Percentiles rank a stretch among this genome's conserved stretches.
Conservation (phyloP, 345 rosid genomes). For the Punica granatum region DNA sequence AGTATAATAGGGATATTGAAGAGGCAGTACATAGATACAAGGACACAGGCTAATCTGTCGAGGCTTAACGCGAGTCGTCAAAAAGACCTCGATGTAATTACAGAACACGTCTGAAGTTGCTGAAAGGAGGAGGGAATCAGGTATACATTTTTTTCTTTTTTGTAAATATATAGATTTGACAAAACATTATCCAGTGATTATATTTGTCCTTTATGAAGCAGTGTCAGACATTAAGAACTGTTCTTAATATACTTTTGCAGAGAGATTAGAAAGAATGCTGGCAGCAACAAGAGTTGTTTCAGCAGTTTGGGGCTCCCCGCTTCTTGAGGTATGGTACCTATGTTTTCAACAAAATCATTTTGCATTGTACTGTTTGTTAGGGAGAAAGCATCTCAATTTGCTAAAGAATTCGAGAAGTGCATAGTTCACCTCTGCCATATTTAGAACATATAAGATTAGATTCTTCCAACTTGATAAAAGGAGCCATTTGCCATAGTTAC, state of each 20-base stretch:
- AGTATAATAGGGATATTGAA: constrained; percentile 32
- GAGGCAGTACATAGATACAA: constrained; percentile 53
- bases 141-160: constrained; percentile 7
- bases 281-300: constrained; percentile 13
- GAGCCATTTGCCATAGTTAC: not conserved
- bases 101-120: constrained; percentile 28
- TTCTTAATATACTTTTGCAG: not conserved
- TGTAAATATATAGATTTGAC: no score
- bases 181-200: no score
- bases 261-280: constrained; percentile 21
- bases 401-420: not conserved
- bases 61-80: constrained; percentile 33
- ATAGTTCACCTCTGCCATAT: no score
- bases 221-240: not conserved
- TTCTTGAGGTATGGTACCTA: constrained; percentile 32
- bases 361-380: not conserved
- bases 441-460: no score
- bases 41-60: constrained; percentile 48
- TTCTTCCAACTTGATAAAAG: no score
- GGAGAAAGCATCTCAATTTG: not conserved
- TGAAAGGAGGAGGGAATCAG: constrained; percentile 29
- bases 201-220: no score
- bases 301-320: constrained; percentile 39
- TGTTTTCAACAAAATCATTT: not conserved
- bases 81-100: constrained; percentile 21